Base-by-base conservation (phyloP, 192 early-diverging fungal genomes). In the Coemansia furcata region DNA sequence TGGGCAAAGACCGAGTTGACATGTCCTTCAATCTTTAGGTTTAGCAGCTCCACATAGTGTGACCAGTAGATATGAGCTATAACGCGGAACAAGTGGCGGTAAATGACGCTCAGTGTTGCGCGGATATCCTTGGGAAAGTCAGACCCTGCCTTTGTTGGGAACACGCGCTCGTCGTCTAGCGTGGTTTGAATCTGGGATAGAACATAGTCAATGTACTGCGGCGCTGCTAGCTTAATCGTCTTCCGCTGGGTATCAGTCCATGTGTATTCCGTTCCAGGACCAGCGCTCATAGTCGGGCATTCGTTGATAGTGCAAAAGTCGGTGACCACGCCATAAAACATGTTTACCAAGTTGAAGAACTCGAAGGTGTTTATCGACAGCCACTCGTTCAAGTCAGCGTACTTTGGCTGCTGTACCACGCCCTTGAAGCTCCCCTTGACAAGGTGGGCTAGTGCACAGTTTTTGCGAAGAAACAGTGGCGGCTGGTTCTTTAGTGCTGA, bases 1-100 rank as follows among this genome's bases (percentile, higher is more conserved):
- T 99, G 95, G 2, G 97, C 93, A 88, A 96, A 96, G 14, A 99
- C 82, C 3, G 97, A 93, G 85, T 99, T 99, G 65, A 97, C 87
- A 71, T 99, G 97, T 0, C 87, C 87, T 68, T 99, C 95, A 44
- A 91, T 87, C 37, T 84, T 85, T 33, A 97, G 74, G 70, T 89
- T 89, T 37, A 97, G 80, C 38, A 99, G 85, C 70, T 91, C 89
- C 55, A 91, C 90, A 65, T 93, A 96, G 74, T 99, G 97, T 11
- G 85, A 71, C 77, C 93, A 90, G 74, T 96, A 99, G 38, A 99
- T 94, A 73, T 99, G 97, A 3, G 91, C 93, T 75, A 99, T 89
- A 14, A 99, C 85, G 40, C 94, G 88, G 60, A 94, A 91, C 60
- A 97, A 73, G 46, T 97, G 95, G 60, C 89, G 88, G 77, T 90